Evolutionary conservation across 148 eudicot genomes (phyloP), one percentile per base, ranked within the genome.

Genomic region (Limonium bicolor): DNA sequence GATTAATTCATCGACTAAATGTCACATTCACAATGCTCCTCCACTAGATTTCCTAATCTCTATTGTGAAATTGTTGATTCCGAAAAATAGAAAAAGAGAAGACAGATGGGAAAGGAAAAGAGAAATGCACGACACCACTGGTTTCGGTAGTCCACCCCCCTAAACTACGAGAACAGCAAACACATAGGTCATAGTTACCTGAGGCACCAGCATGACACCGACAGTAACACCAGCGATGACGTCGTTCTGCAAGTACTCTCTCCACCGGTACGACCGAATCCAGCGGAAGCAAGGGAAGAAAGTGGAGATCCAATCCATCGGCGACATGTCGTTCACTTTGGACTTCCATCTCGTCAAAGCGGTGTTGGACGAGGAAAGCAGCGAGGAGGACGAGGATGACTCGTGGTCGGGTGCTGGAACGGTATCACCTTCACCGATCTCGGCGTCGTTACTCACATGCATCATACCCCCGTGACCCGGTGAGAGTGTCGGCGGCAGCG

Each of bases 191-290:
- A 22, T 26, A 23, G 9, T n/a, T 13, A 83, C 99, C 99, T 90
- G 99, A 61, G 99, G 99, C 2, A 90, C 95, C 25, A 90, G 85
- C 99, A 90, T 90, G 59, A 90, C 63, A 24, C 95, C 99, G 53
- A 90, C 99, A 39, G 99, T 78, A 34, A 78, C 27, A 21, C 99
- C 99, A 14, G 95, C 77, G 66, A 80, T 67, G 41, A 85, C 63
- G 72, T 90, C 99, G 14, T 47, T 31, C 63, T 81, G 95, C 41
- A 90, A 57, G 49, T 67, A 73, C 13, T 90, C 95, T 0, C 56
- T 55, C 65, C 61, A 58, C n/a, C 53, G 54, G 28, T 90, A 90
- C 7, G 71, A 48, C 1, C 85, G 46, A 23, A 84, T 66, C 99
- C 99, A 90, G 24, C 95, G 81, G 47, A 62, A 85, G 41, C 99